phyloP scores from a whole-genome alignment of 306 rosid genomes.

The Lathyrus tuberosus region DNA sequence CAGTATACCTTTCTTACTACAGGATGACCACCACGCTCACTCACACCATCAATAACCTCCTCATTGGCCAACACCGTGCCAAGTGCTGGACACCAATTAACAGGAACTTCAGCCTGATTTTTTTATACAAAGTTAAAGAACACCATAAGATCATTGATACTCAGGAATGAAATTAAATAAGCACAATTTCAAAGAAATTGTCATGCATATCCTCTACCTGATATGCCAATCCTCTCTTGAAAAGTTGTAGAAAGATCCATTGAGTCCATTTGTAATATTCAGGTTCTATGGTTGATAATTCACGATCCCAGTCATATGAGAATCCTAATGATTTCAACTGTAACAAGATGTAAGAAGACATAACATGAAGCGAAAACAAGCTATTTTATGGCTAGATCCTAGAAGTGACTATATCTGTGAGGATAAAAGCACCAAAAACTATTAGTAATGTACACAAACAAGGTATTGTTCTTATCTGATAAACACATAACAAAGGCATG shows the following conservation, averaged over 20 bases:
- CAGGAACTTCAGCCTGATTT: slow-evolving; percentile 94
- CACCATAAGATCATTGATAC: slow-evolving; percentile 28
- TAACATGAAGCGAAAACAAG: slow-evolving; percentile 36
- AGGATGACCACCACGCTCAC: slow-evolving; percentile 97
- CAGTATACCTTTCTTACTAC: slow-evolving; percentile 79
- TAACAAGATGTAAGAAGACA: slow-evolving; percentile 42
- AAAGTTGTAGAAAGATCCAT: slow-evolving; percentile 94
- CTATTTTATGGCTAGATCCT: slow-evolving; percentile 21
- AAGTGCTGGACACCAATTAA: slow-evolving; percentile 98
- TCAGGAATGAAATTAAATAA: slow-evolving; percentile 24
- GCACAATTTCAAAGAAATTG: slow-evolving; percentile 20
- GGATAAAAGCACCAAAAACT: slow-evolving; percentile 6
- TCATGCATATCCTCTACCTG: slow-evolving; percentile 63
- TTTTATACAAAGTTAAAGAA: slow-evolving; percentile 30
- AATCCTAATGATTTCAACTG: slow-evolving; percentile 96
- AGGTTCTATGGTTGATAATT: slow-evolving; percentile 91
- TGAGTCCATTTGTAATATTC: slow-evolving; percentile 96
- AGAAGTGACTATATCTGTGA: slow-evolving; percentile 6
- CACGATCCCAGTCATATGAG: slow-evolving; percentile 98
- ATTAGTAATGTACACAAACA: background rate
- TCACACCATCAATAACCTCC: slow-evolving; percentile 96
- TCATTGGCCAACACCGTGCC: slow-evolving; percentile 99
- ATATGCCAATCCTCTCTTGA: slow-evolving; percentile 92
- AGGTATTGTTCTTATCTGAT: slow-evolving; percentile 7
- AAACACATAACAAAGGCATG: slow-evolving; percentile 11